Percentiles rank a stretch among this genome's conserved stretches.
These are phyloP conservation scores for Vicia sativa DNA, from an alignment of 306 rosid species.

Conservation along the genomic window DNA sequence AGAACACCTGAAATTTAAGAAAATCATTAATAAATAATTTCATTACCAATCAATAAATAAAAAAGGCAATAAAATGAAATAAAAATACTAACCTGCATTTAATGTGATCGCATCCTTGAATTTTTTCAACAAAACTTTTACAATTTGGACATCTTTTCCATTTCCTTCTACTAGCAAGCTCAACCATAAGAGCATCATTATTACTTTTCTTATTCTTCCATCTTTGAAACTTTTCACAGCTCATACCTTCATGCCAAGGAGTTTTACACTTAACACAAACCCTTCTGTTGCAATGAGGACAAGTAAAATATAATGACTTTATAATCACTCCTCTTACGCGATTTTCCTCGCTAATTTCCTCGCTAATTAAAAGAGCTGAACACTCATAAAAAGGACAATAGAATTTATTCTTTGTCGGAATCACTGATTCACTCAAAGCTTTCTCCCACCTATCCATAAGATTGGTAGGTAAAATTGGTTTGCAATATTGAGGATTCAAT, in stretches of 20 bases:
- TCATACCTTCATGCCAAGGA: slow-evolving; percentile 34
- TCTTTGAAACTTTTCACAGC: slow-evolving; percentile 18
- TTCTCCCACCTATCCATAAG: slow-evolving; percentile 27
- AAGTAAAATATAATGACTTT: not conserved
- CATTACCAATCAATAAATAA: no score
- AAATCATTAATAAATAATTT: not conserved
- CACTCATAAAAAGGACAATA: slow-evolving; percentile 38
- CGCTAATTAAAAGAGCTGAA: not conserved
- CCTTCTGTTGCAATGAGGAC: slow-evolving; percentile 40
- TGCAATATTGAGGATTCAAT: slow-evolving; percentile 15
- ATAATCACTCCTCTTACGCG: not conserved
- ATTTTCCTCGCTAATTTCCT: not conserved
- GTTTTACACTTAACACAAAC: slow-evolving; percentile 26
- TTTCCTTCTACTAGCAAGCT: slow-evolving; percentile 21
- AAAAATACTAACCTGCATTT: slow-evolving; percentile 32
- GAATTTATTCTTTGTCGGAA: slow-evolving; percentile 17
- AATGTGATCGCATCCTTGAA: slow-evolving; percentile 9
- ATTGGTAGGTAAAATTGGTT: slow-evolving; percentile 20
- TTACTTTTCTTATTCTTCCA: slow-evolving; percentile 4
- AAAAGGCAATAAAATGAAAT: not conserved
- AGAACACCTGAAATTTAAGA: slow-evolving; percentile 19
- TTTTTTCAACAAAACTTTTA: slow-evolving; percentile 25
- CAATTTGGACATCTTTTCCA: slow-evolving; percentile 39
- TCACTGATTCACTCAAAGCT: slow-evolving; percentile 19
- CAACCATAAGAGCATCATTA: slow-evolving; percentile 6